Evolutionary conservation across 305 asterid species (phyloP), one percentile per base, ranked within the genome.

Genomic region (Nicotiana rustica): DNA sequence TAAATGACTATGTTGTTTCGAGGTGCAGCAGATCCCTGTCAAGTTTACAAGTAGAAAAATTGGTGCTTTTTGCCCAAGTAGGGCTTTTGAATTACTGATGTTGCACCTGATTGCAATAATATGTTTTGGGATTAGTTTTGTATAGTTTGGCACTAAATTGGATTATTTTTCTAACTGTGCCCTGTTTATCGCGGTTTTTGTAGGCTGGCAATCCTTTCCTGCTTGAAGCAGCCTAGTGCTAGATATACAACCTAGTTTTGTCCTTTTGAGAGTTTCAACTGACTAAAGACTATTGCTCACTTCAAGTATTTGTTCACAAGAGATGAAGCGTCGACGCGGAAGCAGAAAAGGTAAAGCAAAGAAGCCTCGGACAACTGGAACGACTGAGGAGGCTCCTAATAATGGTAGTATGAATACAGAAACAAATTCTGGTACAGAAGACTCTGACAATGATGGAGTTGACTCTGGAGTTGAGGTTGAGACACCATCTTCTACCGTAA

Each of bases 281-380:
- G 47, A 29, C 80, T 15, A 75, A 52, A 52, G 80, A 4, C 15
- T 29, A 52, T 55, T 8, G 17, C 65, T 49, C 65, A 29, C 80
- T 38, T 49, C 15, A 52, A 75, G 31, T 44, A 52, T 41, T 52
- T 75, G 67, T 79, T 33, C 47, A n/a, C 19, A 29, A 76, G 84
- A 84, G 84, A 95, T 94, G 99, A 94, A 94, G 90, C 91, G 98
- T 84, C 90, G 81, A 82, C 91, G 94, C 82, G 96, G 95, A 82
- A 88, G 83, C 84, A 95, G 90, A 90, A 92, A 91, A 88, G 91
- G 97, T 82, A 91, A 82, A 80, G 83, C 82, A 4, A 93, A 91
- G 90, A 95, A 91, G 85, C 92, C 90, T 6, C 91, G 89, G 80
- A 73, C 85, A 80, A 87, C 21, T 60, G 82, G 85, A 84, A 82